These are phyloP conservation scores for Hypocreales sp. DNA, from an alignment of 2,329 filamentous ascomycete genomes.

Conservation along the genomic window DNA sequence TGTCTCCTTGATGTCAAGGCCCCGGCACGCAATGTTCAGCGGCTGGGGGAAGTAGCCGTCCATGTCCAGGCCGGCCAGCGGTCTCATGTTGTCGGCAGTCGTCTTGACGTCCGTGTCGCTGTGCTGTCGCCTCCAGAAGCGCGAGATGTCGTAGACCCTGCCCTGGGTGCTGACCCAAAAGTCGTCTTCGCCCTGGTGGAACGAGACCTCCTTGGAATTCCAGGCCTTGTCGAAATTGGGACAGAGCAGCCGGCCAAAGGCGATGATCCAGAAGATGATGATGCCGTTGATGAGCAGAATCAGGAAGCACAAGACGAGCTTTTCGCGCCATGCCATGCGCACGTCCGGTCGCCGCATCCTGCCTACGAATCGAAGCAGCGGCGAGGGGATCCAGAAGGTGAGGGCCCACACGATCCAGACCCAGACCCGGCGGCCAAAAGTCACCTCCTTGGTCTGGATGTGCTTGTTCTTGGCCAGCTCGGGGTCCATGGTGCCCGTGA, in stretches of 20 bases:
- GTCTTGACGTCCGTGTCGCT: slow-evolving; percentile 54
- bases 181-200: slow-evolving; percentile 57
- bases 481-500: slow-evolving; percentile 55
- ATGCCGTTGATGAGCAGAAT: slow-evolving; percentile 69
- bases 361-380: slow-evolving; percentile 62
- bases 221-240: slow-evolving; percentile 87
- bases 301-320: slow-evolving; percentile 65
- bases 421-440: slow-evolving; percentile 57
- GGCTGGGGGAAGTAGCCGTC: slow-evolving; percentile 79
- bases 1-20: slow-evolving; percentile 46
- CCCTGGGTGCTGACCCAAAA: slow-evolving; percentile 82
- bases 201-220: slow-evolving; percentile 52
- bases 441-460: slow-evolving; percentile 53
- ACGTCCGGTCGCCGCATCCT: slow-evolving; percentile 97
- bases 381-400: slow-evolving; percentile 92
- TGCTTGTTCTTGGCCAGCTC: slow-evolving; percentile 65
- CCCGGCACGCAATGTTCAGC: slow-evolving; percentile 56
- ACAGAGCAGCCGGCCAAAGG: slow-evolving; percentile 71
- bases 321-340: slow-evolving; percentile 94
- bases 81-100: slow-evolving; percentile 50
- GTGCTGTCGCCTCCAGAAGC: slow-evolving; percentile 77
- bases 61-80: slow-evolving; percentile 63
- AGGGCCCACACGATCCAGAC: slow-evolving; percentile 67
- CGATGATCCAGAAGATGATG: slow-evolving; percentile 86
- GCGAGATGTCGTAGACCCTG: slow-evolving; percentile 79